Base-by-base conservation (phyloP, 2,329 filamentous ascomycete genomes). In the Aspergillus ibericus region DNA sequence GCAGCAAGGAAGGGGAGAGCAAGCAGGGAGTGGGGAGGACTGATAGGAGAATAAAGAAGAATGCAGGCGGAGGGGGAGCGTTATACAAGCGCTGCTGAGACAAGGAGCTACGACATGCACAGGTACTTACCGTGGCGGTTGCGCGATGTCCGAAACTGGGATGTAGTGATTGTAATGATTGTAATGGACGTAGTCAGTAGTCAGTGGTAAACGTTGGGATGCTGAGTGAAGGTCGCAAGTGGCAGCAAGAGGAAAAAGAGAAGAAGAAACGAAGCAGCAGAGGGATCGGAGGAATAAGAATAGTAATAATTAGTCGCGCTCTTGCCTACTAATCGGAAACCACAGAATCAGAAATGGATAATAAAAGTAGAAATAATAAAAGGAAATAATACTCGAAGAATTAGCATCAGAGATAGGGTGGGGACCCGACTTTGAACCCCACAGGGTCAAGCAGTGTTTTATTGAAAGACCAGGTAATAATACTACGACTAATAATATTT, bases 31-130 rank as follows among this genome's bases (percentile, higher is more conserved):
- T 52, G 55, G 53, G 44, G 55, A 53, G 34, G 46, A 25, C 38
- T 29, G 54, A 60, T 62, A 59, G 58, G 53, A 61, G 56, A 59
- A 64, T 62, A 62, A 60, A 58, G 55, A 60, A 60, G 59, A 62
- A 63, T 60, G 61, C 53, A 62, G 59, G 53, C 34, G 29, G 53
- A 42, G 58, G 58, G 53, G 44, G 52, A 44, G 51, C 36, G 51
- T 44, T 53, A 44, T 53, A 53, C 51, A 53, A 53, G 51, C 32
- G 56, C 51, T 46, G 40, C 36, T 58, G 44, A 58, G 56, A 58
- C 55, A 58, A 59, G 36, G 42, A 49, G 50, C 29, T 35, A 52
- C 55, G 29, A 34, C 35, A 53, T 44, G 27, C 48, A 53, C 25
- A n/a, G 44, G 44, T 10, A 47, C 50, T 53, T 51, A 57, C 55